Conservation (phyloP, 345 rosid species). For the Aegle marmelos region DNA sequence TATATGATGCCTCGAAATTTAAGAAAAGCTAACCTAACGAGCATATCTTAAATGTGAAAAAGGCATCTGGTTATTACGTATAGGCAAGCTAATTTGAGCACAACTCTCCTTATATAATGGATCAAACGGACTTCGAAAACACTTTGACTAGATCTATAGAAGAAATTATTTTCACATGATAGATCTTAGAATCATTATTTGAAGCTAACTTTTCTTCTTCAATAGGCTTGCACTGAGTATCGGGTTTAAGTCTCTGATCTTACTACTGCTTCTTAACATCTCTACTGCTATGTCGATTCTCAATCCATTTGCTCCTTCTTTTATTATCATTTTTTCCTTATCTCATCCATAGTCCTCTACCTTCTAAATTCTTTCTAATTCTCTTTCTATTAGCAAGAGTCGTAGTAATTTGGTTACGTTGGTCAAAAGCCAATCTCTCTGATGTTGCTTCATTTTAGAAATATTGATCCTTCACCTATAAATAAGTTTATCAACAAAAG, state of each 20-base stretch:
- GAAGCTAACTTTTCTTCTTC: slow-evolving; percentile 14
- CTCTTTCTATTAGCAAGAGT: slow-evolving; percentile 5
- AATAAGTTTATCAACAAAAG: not conserved
- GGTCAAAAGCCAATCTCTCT: slow-evolving; percentile 4
- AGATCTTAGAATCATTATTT: not conserved
- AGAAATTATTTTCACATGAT: slow-evolving; percentile 22
- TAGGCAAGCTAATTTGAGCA: slow-evolving; percentile 9
- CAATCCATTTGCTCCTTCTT: slow-evolving; percentile 14
- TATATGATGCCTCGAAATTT: slow-evolving; percentile 7
- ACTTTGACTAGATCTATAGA: slow-evolving; percentile 24
- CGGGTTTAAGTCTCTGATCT: slow-evolving; percentile 15
- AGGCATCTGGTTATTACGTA: slow-evolving; percentile 14
- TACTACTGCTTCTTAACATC: slow-evolving; percentile 8
- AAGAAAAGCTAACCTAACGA: slow-evolving; percentile 4
- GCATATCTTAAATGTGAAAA: slow-evolving; percentile 23
- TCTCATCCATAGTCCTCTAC: slow-evolving; percentile 8
- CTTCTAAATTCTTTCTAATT: slow-evolving; percentile 14
- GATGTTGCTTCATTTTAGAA: slow-evolving; percentile 11
- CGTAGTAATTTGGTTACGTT: slow-evolving; percentile 1
- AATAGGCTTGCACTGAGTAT: slow-evolving; percentile 22
- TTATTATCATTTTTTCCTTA: slow-evolving; percentile 10
- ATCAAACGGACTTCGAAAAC: slow-evolving; percentile 24
- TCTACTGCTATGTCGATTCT: slow-evolving; percentile 14
- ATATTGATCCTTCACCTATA: slow-evolving; percentile 17
- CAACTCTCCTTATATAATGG: not conserved